These are phyloP conservation scores for Entonaema liquescens DNA, from an alignment of 495 filamentous ascomycete species.

Conservation along the genomic window DNA sequence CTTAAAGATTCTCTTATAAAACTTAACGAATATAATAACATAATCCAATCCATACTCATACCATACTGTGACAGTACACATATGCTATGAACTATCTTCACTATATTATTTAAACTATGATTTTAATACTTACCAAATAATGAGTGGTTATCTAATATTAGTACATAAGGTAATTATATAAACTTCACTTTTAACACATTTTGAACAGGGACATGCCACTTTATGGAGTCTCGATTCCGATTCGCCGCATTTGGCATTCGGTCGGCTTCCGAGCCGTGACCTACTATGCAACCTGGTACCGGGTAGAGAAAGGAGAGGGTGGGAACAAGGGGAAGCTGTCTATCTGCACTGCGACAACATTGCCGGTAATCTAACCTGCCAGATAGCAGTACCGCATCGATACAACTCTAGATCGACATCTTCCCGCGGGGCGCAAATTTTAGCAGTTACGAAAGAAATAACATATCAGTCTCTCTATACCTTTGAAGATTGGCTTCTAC, in stretches of 20 bases:
- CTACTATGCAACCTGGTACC: constrained; percentile 11
- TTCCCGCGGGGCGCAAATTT: neutral
- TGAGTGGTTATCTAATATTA: too few relatives aligned
- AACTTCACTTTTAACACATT: neutral
- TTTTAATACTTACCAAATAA: too few relatives aligned
- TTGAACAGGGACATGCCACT: neutral
- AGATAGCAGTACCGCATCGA: constrained; percentile 7
- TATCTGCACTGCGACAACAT: constrained; percentile 31
- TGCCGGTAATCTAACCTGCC: constrained; percentile 5
- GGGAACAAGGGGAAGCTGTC: constrained; percentile 13
- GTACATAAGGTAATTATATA: too few relatives aligned
- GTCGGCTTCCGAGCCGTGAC: neutral
- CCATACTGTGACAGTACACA: too few relatives aligned
- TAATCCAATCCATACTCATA: too few relatives aligned
- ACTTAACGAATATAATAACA: too few relatives aligned
- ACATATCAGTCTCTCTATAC: too few relatives aligned
- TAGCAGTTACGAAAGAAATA: too few relatives aligned
- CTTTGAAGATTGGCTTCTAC: neutral
- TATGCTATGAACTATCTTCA: too few relatives aligned
- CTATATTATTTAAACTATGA: too few relatives aligned
- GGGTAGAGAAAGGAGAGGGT: constrained; percentile 13
- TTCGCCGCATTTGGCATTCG: neutral
- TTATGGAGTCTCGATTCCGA: neutral
- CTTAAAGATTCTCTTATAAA: too few relatives aligned
- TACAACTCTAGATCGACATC: constrained; percentile 1